phyloP scores from a whole-genome alignment of 345 rosid genomes.

The Eucalyptus guilfoylei region DNA sequence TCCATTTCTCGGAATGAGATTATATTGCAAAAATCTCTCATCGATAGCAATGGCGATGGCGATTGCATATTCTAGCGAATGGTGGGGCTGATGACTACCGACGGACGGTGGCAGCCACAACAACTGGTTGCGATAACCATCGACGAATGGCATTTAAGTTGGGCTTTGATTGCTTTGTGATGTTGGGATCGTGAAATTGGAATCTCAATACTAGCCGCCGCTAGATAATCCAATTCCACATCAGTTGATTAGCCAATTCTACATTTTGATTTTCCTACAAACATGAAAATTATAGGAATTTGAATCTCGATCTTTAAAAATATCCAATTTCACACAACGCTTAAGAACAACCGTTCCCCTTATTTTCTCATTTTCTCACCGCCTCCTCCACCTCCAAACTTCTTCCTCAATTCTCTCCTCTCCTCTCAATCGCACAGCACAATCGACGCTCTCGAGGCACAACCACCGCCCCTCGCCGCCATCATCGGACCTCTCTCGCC shows the following conservation, averaged over 20 bases:
- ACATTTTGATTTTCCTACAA: not conserved
- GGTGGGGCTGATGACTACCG: no score
- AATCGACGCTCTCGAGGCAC: not conserved
- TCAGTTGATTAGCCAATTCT: not conserved
- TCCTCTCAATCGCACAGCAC: not conserved
- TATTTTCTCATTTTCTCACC: not conserved
- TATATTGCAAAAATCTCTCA: not conserved
- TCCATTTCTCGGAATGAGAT: not conserved
- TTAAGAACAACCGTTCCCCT: not conserved
- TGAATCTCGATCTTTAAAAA: not conserved
- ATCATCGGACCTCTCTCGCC: not conserved
- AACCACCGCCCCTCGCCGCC: not conserved
- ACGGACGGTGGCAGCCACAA: no score
- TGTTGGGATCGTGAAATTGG: rapidly evolving
- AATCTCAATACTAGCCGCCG: not conserved
- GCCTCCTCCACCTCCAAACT: not conserved
- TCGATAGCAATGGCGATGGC: not conserved
- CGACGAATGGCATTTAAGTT: rapidly evolving
- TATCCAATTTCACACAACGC: not conserved
- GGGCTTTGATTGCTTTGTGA: no score
- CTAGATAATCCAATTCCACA: not conserved
- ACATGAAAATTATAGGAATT: not conserved
- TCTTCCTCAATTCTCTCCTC: not conserved
- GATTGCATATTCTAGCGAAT: no score
- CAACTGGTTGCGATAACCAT: no score